Percentiles rank a stretch among this genome's conserved stretches.
Evolutionary conservation across 352 stramenopile genomes (phyloP).

Genomic region (Phytophthora fragariaefolia): DNA sequence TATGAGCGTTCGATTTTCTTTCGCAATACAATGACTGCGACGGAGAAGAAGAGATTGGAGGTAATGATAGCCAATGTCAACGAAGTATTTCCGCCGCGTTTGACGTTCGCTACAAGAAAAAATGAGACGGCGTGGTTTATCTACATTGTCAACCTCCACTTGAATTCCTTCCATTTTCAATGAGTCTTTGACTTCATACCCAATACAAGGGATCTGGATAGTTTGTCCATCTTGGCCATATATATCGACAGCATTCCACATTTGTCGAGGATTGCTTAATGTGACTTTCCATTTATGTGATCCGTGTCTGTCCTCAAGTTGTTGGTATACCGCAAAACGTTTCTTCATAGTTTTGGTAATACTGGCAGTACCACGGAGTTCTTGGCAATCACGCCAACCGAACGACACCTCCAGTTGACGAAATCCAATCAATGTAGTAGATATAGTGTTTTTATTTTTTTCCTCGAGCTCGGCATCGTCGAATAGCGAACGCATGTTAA

Average conservation of each 20-base stretch:
- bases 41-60: slow-evolving; percentile 29
- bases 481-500: slow-evolving; percentile 16
- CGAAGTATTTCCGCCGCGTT: slow-evolving; percentile 49
- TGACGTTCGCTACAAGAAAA: slow-evolving; percentile 65
- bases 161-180: slow-evolving; percentile 46
- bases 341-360: slow-evolving; percentile 16
- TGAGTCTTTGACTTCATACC: neutral
- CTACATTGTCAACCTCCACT: slow-evolving; percentile 51
- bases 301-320: neutral
- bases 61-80: slow-evolving; percentile 53
- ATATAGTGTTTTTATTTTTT: slow-evolving; percentile 37
- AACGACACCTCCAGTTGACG: slow-evolving; percentile 46
- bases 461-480: slow-evolving; percentile 14
- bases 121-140: slow-evolving; percentile 47
- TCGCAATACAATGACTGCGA: neutral
- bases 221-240: slow-evolving; percentile 15
- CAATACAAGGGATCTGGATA: slow-evolving; percentile 18
- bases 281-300: slow-evolving; percentile 16
- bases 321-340: slow-evolving; percentile 17
- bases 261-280: slow-evolving; percentile 19
- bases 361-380: slow-evolving; percentile 6
- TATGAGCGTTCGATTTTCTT: neutral
- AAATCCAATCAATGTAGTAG: slow-evolving; percentile 25
- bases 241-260: slow-evolving; percentile 16
- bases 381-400: slow-evolving; percentile 5